Conservation (phyloP, 2,329 filamentous ascomycete genomes). For the Diaporthe sp. region DNA sequence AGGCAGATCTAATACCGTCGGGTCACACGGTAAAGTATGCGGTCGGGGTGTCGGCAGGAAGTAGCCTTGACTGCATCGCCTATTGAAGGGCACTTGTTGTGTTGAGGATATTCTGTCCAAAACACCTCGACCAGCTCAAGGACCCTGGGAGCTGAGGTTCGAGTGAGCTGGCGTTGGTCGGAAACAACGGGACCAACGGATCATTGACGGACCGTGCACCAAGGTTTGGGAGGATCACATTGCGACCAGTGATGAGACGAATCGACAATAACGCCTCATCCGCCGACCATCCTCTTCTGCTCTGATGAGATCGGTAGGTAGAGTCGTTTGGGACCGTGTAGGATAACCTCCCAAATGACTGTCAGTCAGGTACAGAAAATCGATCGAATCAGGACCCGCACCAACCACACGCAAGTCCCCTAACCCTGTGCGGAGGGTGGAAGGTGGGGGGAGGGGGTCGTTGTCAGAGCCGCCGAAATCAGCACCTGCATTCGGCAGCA, state of each 20-base stretch:
- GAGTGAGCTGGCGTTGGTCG: constrained; percentile 27
- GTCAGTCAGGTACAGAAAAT: neutral
- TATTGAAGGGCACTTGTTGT: neutral
- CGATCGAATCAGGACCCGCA: neutral
- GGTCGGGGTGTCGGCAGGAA: neutral
- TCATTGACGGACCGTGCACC: constrained; percentile 31
- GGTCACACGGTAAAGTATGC: neutral
- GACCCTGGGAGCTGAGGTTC: constrained; percentile 1
- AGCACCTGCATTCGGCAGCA: no score
- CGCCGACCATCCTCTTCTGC: neutral
- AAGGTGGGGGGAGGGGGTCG: no score
- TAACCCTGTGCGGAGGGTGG: neutral
- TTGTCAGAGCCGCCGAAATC: no score
- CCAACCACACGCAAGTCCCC: neutral
- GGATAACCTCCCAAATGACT: neutral
- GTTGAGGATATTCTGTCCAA: neutral
- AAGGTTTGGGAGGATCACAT: constrained; percentile 17
- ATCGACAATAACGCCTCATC: neutral
- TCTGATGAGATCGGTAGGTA: neutral
- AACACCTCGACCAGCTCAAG: neutral
- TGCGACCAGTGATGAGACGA: constrained; percentile 1
- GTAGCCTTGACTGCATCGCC: neutral
- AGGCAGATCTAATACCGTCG: neutral
- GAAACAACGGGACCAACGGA: constrained; percentile 16
- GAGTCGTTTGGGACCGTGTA: neutral